Percentiles rank a stretch among this genome's conserved stretches.
These are phyloP conservation scores for Colletotrichum tamarilloi DNA, from an alignment of 2,329 filamentous ascomycete genomes.

Conservation along the genomic window DNA sequence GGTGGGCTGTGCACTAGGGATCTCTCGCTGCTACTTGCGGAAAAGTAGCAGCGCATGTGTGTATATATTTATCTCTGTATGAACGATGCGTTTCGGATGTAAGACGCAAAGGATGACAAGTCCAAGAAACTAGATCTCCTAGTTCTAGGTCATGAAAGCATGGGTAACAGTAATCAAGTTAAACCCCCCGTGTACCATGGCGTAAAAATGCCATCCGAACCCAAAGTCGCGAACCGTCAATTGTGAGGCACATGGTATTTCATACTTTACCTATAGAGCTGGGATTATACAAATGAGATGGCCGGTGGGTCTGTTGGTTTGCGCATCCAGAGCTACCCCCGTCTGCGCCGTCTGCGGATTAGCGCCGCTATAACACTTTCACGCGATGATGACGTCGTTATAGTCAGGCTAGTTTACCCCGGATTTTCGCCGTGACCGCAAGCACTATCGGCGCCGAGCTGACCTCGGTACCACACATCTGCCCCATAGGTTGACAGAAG, in stretches of 20 bases:
- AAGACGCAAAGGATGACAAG: neutral
- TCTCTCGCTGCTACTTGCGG: neutral
- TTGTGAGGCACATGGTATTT: neutral
- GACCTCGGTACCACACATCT: neutral
- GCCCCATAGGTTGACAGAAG: neutral
- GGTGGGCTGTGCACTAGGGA: neutral
- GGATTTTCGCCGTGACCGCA: neutral
- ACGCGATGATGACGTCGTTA: conserved; percentile 10
- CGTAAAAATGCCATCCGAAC: neutral
- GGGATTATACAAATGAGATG: neutral
- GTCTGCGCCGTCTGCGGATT: neutral
- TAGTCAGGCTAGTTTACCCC: neutral
- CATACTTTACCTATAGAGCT: neutral
- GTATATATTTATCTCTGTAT: neutral
- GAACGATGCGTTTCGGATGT: neutral
- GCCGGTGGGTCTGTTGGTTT: neutral
- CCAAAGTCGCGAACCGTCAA: neutral
- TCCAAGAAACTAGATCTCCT: neutral
- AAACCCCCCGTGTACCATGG: neutral
- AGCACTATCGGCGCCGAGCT: neutral
- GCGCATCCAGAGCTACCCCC: neutral
- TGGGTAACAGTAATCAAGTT: neutral
- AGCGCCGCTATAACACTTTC: neutral
- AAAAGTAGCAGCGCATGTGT: neutral
- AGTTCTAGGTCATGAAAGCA: neutral